Base-by-base conservation (phyloP, 306 rosid species). In the Rosa lucieae region DNA sequence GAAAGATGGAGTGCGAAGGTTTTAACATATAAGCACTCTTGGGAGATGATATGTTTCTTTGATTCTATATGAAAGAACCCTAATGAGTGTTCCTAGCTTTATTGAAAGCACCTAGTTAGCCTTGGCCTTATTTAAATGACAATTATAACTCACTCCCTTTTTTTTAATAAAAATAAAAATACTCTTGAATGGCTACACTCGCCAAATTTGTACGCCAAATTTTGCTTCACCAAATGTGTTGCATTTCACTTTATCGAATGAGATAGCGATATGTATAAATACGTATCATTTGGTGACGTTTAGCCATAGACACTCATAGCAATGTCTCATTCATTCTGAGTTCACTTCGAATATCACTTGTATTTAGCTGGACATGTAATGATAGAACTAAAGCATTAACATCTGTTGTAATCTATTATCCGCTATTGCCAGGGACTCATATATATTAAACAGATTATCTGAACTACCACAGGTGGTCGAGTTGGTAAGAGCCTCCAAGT, bases 1-100 rank as follows among this genome's bases (percentile, higher is more conserved):
- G 81, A 56, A 39, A 62, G 62, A 73, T 78, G 84, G 85, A 74
- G 76, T 72, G 58, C 80, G 73, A 73, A 58, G 90, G 88, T 83
- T 89, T 89, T 89, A 86, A 90, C 89, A 87, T 78, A 67, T 67
- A 39, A 67, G 81, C 84, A 77, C 75, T 74, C 82, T 73, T 65
- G 75, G 71, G 85, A 72, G 85, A 69, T 35, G 81, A 75, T 88
- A 72, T 86, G 79, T 75, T 85, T 81, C 58, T 84, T 84, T 63
- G 76, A 69, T 67, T 84, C 82, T 58, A 78, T 74, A 63, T 80
- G 77, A 48, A 73, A 74, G 70, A 78, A 74, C 83, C 75, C 80
- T 74, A 82, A 74, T 66, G 76, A 73, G 42, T 77, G 84, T 82
- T 82, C 83, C 72, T 74, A 73, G 83, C 85, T 80, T 88, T 86